Conservation (phyloP, 2,329 filamentous ascomycete species). For the Fusarium sp. region DNA sequence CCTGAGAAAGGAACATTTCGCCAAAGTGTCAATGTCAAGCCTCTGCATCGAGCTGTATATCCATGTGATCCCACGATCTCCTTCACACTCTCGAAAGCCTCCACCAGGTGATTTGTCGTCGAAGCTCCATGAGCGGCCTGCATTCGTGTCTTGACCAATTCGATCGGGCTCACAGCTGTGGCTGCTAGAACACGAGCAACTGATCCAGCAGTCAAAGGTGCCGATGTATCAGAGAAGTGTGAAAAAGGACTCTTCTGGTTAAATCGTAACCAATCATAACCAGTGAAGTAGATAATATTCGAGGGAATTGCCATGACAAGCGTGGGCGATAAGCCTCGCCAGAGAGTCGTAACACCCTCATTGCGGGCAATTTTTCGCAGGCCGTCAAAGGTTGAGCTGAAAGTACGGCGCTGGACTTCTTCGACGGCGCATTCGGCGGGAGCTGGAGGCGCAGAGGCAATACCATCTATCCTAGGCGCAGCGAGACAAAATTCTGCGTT, state of each 20-base stretch:
- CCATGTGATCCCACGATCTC: constrained; percentile 84
- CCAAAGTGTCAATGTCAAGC: constrained; percentile 92
- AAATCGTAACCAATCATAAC: constrained; percentile 93
- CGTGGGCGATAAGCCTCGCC: constrained; percentile 94
- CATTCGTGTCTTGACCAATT: constrained; percentile 93
- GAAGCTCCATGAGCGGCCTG: constrained; percentile 77
- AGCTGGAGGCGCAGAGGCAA: constrained; percentile 59
- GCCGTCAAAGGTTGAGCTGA: constrained; percentile 92
- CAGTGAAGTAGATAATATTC: constrained; percentile 99
- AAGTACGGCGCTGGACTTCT: constrained; percentile 83
- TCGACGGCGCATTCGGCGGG: constrained; percentile 84
- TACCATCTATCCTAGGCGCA: constrained; percentile 65
- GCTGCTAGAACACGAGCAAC: constrained; percentile 84
- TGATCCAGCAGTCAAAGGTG: constrained; percentile 84
- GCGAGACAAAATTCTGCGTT: constrained; percentile 84
- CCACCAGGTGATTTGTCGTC: constrained; percentile 77
- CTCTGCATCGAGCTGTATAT: constrained; percentile 88
- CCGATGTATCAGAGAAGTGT: constrained; percentile 74
- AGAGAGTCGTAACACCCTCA: constrained; percentile 87
- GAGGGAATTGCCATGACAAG: constrained; percentile 92
- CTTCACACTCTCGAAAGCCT: constrained; percentile 80
- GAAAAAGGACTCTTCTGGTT: constrained; percentile 79
- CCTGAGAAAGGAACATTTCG: constrained; percentile 97
- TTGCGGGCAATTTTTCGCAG: constrained; percentile 94
- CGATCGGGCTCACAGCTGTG: constrained; percentile 86